These are phyloP conservation scores for Melanopsichium pennsylvanicum DNA, from an alignment of 1,284 basidiomycete species.

Conservation along the genomic window DNA sequence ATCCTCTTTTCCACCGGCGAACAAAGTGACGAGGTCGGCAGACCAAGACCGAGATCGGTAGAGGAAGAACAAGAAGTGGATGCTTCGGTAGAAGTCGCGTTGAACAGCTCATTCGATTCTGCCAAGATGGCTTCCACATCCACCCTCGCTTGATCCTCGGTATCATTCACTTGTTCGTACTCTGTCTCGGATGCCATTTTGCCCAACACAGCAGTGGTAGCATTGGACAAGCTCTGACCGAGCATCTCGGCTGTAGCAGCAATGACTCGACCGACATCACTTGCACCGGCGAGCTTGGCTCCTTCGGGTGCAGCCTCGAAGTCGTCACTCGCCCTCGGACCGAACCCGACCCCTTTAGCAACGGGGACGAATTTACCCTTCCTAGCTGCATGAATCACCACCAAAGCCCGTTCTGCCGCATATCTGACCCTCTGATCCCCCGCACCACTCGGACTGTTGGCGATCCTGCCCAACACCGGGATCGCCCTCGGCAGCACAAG, in stretches of 20 bases:
- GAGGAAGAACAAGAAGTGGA: slow-evolving; percentile 2
- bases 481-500: slow-evolving; percentile 26
- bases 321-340: slow-evolving; percentile 24
- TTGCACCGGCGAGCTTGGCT: slow-evolving; percentile 15
- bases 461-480: slow-evolving; percentile 15
- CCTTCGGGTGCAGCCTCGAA: slow-evolving; percentile 31
- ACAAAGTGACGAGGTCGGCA: slow-evolving; percentile 14
- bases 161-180: background rate
- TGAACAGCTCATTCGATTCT: slow-evolving; percentile 26
- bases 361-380: slow-evolving; percentile 39
- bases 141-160: slow-evolving; percentile 9
- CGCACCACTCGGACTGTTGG: slow-evolving; percentile 16
- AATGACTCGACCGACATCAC: slow-evolving; percentile 12
- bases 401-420: slow-evolving; percentile 16
- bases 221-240: background rate
- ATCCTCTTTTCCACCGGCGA: slow-evolving; percentile 20
- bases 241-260: slow-evolving; percentile 7
- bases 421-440: slow-evolving; percentile 5
- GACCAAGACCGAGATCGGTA: slow-evolving; percentile 9
- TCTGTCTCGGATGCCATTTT: background rate
- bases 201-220: slow-evolving; percentile 13
- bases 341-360: slow-evolving; percentile 36
- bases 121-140: slow-evolving; percentile 35
- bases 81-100: slow-evolving; percentile 9
- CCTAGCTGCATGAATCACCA: slow-evolving; percentile 14